Conservation (phyloP, 2,329 filamentous ascomycete genomes). For the Madurella mycetomatis region DNA sequence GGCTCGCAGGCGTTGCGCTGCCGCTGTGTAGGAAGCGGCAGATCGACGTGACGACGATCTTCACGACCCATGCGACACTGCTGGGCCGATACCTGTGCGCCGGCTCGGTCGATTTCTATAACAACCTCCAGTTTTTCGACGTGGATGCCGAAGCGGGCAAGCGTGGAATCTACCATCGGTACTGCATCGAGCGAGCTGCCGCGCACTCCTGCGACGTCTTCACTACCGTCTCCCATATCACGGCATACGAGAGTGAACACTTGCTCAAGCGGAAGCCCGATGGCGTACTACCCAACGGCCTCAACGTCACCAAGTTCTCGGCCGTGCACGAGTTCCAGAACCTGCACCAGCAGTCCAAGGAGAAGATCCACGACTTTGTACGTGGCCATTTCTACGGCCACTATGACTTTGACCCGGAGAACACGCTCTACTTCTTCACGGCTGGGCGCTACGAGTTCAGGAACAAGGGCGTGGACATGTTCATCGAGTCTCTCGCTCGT, state of each 20-base stretch:
- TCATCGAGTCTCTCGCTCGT: conserved; percentile 91
- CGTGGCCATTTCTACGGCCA: conserved; percentile 98
- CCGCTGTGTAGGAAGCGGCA: conserved; percentile 88
- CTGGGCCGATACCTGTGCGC: conserved; percentile 95
- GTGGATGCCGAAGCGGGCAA: conserved; percentile 95
- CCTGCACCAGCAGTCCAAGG: conserved; percentile 90
- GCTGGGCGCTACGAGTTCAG: conserved; percentile 95
- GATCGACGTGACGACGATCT: conserved; percentile 96
- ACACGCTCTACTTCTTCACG: conserved; percentile 97
- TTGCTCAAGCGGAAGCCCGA: conserved; percentile 96
- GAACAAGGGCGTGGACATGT: conserved; percentile 99
- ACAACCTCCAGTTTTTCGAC: conserved; percentile 95
- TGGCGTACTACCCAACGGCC: conserved; percentile 89
- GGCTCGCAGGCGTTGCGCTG: conserved; percentile 90
- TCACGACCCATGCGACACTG: conserved; percentile 95
- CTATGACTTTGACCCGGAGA: conserved; percentile 94
- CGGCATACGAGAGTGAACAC: conserved; percentile 96
- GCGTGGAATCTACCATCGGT: conserved; percentile 96
- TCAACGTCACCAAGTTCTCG: conserved; percentile 98
- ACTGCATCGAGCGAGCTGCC: conserved; percentile 94
- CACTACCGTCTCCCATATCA: conserved; percentile 98
- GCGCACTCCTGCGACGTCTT: conserved; percentile 94
- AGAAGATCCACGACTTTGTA: conserved; percentile 97
- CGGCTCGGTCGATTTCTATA: conserved; percentile 98
- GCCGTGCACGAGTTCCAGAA: conserved; percentile 99